A percentile compares a stretch with the other conserved stretches of the same genome.
These are phyloP conservation scores for Dendrobium chrysotoxum DNA, from an alignment of 106 monocot species.

Conservation along the genomic window DNA sequence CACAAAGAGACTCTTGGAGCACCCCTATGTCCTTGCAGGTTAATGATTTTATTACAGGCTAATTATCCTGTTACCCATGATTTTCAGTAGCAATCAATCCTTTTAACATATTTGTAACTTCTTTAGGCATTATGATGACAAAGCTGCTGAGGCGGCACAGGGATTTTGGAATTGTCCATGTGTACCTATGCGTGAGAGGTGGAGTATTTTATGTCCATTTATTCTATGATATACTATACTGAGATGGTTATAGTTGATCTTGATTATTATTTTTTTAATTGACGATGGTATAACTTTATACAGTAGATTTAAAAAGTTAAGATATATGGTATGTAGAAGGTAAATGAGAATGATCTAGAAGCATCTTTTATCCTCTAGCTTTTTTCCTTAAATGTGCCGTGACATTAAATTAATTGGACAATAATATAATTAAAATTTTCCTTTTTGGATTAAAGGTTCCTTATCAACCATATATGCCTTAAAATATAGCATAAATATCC, in stretches of 20 bases:
- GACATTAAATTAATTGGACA: not conserved
- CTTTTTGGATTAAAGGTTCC: not conserved
- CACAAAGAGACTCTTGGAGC: constrained; percentile 94
- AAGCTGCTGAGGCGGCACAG: constrained; percentile 87
- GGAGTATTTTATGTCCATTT: not conserved
- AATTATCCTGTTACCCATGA: not conserved
- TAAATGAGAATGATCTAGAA: constrained; percentile 3
- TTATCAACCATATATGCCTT: too few species aligned
- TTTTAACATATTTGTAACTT: constrained; percentile 7
- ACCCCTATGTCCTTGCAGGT: constrained; percentile 97
- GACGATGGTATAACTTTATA: not conserved
- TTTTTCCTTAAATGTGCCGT: not conserved
- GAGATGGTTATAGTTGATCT: not conserved
- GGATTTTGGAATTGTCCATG: constrained; percentile 99
- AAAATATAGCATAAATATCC: too few species aligned
- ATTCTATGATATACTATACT: not conserved
- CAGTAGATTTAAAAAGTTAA: not conserved
- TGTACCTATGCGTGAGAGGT: constrained; percentile 99
- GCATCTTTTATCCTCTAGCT: not conserved
- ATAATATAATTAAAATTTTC: not conserved
- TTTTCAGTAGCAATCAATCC: not conserved
- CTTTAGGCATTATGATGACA: constrained; percentile 97
- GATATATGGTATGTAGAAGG: not conserved
- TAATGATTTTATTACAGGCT: constrained; percentile 15
- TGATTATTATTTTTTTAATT: not conserved